Percentiles rank a stretch among this genome's conserved stretches.
These are phyloP conservation scores for Sphaerobolus stellatus DNA, from an alignment of 1,284 basidiomycete species.

Conservation along the genomic window DNA sequence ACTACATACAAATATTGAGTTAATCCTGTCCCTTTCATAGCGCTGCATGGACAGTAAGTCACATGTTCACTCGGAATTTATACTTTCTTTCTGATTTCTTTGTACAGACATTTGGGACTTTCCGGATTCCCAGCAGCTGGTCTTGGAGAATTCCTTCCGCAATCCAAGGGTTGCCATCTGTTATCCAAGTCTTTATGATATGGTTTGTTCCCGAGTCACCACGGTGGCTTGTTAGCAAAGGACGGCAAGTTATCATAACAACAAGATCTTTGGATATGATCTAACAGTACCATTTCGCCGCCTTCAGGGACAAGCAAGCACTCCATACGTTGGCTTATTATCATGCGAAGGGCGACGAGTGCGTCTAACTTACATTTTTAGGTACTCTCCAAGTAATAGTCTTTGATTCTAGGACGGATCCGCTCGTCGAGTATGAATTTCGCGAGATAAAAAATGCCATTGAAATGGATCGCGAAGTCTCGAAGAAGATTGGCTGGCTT, in stretches of 20 bases:
- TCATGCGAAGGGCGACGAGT: constrained; percentile 24
- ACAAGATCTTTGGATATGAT: neutral
- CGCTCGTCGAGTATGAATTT: constrained; percentile 27
- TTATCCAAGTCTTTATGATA: neutral
- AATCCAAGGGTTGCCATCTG: constrained; percentile 15
- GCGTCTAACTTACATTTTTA: constrained; percentile 3
- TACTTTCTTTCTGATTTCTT: neutral
- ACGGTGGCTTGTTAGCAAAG: constrained; percentile 18
- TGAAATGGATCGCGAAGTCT: constrained; percentile 5
- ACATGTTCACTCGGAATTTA: neutral
- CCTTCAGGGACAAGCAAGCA: constrained; percentile 18
- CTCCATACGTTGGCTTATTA: constrained; percentile 17
- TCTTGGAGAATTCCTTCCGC: constrained; percentile 24
- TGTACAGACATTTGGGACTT: constrained; percentile 22
- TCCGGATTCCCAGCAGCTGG: constrained; percentile 24
- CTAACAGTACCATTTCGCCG: neutral
- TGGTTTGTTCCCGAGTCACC: constrained; percentile 1
- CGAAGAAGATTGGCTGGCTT: constrained; percentile 13
- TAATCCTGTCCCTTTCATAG: neutral
- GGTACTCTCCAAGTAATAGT: constrained; percentile 1
- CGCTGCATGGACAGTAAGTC: constrained; percentile 31
- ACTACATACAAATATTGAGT: neutral
- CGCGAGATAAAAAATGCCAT: constrained; percentile 28
- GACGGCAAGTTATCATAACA: constrained; percentile 4
- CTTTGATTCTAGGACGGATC: neutral